phyloP scores from a whole-genome alignment of 2,329 filamentous ascomycete species.

The Emericellopsis atlantica region DNA sequence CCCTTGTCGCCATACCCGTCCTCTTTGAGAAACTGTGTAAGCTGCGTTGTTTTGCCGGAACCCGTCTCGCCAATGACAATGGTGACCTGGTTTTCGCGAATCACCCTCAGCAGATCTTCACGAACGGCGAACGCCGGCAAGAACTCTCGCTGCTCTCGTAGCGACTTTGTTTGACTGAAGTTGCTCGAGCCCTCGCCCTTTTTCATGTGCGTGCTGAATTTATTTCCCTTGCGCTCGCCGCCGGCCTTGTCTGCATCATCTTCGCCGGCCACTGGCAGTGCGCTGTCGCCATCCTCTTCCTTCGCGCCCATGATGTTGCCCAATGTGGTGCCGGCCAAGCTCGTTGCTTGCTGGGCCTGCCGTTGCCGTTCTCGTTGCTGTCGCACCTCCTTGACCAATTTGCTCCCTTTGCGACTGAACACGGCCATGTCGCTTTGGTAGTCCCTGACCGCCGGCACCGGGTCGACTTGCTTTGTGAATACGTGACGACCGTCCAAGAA shows the following conservation, averaged over 20 bases:
- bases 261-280: conserved; percentile 62
- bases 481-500: conserved; percentile 91
- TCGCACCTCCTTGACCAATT: conserved; percentile 79
- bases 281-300: conserved; percentile 85
- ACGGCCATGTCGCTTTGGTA: conserved; percentile 98
- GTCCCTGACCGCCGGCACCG: conserved; percentile 83
- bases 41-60: conserved; percentile 92
- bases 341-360: conserved; percentile 91
- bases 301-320: conserved; percentile 95
- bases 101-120: conserved; percentile 82
- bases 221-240: conserved; percentile 35
- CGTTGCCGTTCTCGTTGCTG: conserved; percentile 89
- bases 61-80: conserved; percentile 97
- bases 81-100: conserved; percentile 91
- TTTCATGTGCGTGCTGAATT: conserved; percentile 86
- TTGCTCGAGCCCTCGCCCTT: conserved; percentile 72
- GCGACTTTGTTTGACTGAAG: conserved; percentile 84
- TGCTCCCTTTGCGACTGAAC: conserved; percentile 89
- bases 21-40: conserved; percentile 92
- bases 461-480: conserved; percentile 95
- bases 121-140: conserved; percentile 92
- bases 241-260: conserved; percentile 45
- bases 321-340: conserved; percentile 77
- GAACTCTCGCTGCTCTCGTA: conserved; percentile 85
- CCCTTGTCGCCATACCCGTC: conserved; percentile 82